phyloP scores from a whole-genome alignment of 2,329 filamentous ascomycete genomes.

The Xylariaceae sp. region DNA sequence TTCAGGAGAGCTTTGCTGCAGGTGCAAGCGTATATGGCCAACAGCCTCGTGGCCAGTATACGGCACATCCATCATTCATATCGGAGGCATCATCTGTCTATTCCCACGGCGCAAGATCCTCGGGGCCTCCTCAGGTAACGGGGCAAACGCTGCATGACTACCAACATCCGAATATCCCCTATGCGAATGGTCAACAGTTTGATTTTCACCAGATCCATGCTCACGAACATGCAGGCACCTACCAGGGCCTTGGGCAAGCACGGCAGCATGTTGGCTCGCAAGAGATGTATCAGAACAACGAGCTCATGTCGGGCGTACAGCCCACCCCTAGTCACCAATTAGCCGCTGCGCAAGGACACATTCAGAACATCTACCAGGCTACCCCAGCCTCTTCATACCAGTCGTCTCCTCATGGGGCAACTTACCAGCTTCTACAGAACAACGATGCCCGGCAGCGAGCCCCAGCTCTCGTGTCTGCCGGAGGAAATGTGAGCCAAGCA shows the following conservation, averaged over 20 bases:
- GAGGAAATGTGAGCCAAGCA: no score
- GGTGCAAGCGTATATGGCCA: constrained; percentile 9
- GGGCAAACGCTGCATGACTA: constrained; percentile 1
- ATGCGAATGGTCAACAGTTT: constrained; percentile 11
- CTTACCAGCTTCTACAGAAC: constrained; percentile 8
- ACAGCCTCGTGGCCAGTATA: constrained; percentile 3
- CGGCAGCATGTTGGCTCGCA: constrained; percentile 13
- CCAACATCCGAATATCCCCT: constrained; percentile 10
- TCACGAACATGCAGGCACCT: constrained; percentile 6
- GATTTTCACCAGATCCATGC: constrained; percentile 8
- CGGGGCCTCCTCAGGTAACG: constrained; percentile 1
- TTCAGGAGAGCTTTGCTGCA: constrained; percentile 6
- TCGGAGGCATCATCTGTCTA: constrained; percentile 7
- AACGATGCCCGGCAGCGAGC: constrained; percentile 6
- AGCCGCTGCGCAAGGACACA: neutral
- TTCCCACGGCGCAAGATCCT: constrained; percentile 5
- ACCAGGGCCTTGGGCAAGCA: constrained; percentile 5
- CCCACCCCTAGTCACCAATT: no score
- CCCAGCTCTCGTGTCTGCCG: neutral
- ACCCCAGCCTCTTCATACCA: constrained; percentile 9
- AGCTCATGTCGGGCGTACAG: neutral
- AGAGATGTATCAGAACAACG: constrained; percentile 10
- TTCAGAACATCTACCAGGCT: constrained; percentile 11
- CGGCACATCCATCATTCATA: constrained; percentile 8
- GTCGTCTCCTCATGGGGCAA: constrained; percentile 7